These are phyloP conservation scores for Limonium bicolor DNA, from an alignment of 148 eudicot species.

Conservation along the genomic window DNA sequence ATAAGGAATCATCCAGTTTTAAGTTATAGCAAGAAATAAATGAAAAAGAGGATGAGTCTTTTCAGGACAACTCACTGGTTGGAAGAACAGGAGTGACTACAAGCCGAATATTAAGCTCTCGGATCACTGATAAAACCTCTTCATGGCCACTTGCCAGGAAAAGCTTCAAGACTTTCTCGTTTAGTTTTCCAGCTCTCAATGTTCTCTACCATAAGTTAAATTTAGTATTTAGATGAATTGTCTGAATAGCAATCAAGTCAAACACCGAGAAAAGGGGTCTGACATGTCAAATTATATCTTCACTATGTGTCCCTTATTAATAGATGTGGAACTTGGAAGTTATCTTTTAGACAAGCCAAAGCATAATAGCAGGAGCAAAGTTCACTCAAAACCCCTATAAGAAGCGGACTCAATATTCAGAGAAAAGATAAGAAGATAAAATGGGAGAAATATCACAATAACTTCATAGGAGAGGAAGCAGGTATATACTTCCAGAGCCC, in stretches of 20 bases:
- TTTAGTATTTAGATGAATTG: not conserved
- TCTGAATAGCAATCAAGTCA: not conserved
- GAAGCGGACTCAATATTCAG: too few relatives aligned
- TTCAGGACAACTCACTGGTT: slow-evolving; percentile 45
- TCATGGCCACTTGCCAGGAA: slow-evolving; percentile 74
- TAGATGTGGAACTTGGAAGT: not conserved
- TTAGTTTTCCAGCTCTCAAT: slow-evolving; percentile 89
- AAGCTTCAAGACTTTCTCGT: slow-evolving; percentile 67
- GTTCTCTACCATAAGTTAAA: slow-evolving; percentile 44
- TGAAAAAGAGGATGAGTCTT: not conserved
- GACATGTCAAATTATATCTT: not conserved
- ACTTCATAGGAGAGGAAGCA: too few relatives aligned
- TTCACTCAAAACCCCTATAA: too few relatives aligned
- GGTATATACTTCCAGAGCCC: too few relatives aligned
- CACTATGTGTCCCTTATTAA: not conserved
- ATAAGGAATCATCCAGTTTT: not conserved
- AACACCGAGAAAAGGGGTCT: not conserved
- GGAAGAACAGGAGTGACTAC: slow-evolving; percentile 62
- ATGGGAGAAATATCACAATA: too few relatives aligned
- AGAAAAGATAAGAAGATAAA: too few relatives aligned
- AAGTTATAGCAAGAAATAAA: not conserved
- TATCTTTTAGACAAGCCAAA: not conserved
- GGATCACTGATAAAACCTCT: slow-evolving; percentile 52
- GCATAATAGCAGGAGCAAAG: too few relatives aligned
- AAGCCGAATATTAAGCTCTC: slow-evolving; percentile 59